Evolutionary conservation across 2,329 filamentous ascomycete genomes (phyloP).

Genomic region (Aspergillus flavus): DNA sequence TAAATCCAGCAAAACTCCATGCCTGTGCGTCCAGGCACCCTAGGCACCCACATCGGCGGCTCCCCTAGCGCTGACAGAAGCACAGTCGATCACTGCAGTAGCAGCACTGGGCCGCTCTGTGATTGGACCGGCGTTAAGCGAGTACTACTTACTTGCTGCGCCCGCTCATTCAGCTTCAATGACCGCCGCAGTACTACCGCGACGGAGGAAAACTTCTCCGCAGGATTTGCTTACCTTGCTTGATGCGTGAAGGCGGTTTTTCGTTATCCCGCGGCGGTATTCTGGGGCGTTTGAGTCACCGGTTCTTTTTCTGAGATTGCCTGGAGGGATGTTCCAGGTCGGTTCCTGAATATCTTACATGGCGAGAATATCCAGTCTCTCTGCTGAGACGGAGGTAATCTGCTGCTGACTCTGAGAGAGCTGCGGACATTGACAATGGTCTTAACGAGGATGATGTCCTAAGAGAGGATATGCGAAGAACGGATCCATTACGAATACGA

Average conservation of each 20-base stretch:
- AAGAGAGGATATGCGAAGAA: background rate
- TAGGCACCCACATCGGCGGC: background rate
- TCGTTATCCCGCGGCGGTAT: background rate
- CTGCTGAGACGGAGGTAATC: no score
- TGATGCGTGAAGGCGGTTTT: no score
- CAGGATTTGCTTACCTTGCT: background rate
- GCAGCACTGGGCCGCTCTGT: background rate
- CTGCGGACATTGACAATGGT: no score
- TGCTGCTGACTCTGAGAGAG: no score
- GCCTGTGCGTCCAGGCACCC: background rate
- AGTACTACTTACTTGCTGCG: background rate
- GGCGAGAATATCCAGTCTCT: no score
- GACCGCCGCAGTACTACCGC: background rate
- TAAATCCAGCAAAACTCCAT: background rate
- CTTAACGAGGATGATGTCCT: background rate
- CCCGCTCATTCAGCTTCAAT: background rate
- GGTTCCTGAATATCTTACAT: no score
- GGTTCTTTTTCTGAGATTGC: background rate
- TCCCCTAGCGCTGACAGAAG: background rate
- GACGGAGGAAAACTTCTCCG: background rate
- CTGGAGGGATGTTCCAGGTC: background rate
- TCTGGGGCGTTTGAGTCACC: background rate
- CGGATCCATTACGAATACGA: background rate
- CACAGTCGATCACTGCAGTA: background rate
- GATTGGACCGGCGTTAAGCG: background rate